These are phyloP conservation scores for Ophiostoma pallidulum DNA, from an alignment of 2,329 filamentous ascomycete genomes.

Conservation along the genomic window DNA sequence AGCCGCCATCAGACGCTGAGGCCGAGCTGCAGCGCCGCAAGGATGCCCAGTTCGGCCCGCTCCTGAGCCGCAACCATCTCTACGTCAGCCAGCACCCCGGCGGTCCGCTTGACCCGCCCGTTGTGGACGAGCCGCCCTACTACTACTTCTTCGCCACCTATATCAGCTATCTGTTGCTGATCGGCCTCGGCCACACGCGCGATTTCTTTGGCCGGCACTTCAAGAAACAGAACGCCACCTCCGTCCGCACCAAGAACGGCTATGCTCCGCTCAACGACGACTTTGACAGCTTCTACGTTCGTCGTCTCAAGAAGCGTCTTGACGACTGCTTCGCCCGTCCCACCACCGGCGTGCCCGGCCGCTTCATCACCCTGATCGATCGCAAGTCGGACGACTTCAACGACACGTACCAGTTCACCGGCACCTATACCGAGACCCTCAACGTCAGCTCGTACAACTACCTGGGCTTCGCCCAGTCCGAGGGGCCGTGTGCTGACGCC, in stretches of 20 bases:
- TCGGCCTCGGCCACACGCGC: conserved; percentile 87
- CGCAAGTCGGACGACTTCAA: conserved; percentile 89
- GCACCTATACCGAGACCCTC: conserved; percentile 84
- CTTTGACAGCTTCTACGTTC: conserved; percentile 97
- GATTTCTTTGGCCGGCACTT: conserved; percentile 98
- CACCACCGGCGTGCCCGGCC: conserved; percentile 84
- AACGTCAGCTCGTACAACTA: conserved; percentile 99
- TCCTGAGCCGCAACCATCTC: conserved; percentile 69
- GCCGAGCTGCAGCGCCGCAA: conserved; percentile 62
- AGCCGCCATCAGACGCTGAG: conserved; percentile 79
- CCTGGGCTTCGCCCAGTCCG: conserved; percentile 93
- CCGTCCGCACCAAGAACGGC: conserved; percentile 73
- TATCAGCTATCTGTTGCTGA: conserved; percentile 93
- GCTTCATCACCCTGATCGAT: conserved; percentile 87
- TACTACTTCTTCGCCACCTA: conserved; percentile 97
- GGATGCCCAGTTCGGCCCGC: conserved; percentile 85
- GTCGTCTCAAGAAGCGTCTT: conserved; percentile 84
- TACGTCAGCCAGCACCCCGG: conserved; percentile 86
- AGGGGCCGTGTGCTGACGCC: conserved; percentile 89
- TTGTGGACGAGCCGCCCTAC: conserved; percentile 94
- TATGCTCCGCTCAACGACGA: conserved; percentile 95
- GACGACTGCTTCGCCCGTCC: conserved; percentile 95
- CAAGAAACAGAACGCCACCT: conserved; percentile 67
- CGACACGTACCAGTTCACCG: conserved; percentile 76
- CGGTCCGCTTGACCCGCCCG: conserved; percentile 65